These are phyloP conservation scores for Alternaria alternata DNA, from an alignment of 2,329 filamentous ascomycete species.

Conservation along the genomic window DNA sequence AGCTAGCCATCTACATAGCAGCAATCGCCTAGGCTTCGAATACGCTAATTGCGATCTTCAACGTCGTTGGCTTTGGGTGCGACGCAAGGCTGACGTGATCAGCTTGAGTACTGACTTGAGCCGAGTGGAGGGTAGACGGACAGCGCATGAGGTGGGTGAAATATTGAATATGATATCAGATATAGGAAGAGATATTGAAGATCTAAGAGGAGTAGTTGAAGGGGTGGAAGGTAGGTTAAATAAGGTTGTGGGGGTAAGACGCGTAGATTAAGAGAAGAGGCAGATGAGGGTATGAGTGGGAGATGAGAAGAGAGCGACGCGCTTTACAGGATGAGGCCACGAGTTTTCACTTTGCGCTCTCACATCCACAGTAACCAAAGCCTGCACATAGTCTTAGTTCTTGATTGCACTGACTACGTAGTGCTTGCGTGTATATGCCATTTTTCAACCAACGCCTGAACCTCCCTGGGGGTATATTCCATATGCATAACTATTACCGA, in stretches of 20 bases:
- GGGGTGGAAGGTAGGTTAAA: conserved; percentile 26
- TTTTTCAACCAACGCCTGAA: background rate
- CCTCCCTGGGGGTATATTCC: conserved; percentile 9
- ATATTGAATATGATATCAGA: conserved; percentile 28
- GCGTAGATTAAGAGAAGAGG: conserved; percentile 23
- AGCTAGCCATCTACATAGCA: conserved; percentile 22
- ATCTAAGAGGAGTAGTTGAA: conserved; percentile 21
- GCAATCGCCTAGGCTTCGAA: conserved; percentile 37
- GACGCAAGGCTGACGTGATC: conserved; percentile 47
- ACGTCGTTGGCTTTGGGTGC: conserved; percentile 50
- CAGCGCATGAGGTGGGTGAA: conserved; percentile 41
- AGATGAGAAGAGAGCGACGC: background rate
- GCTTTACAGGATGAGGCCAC: background rate
- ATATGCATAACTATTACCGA: conserved; percentile 4
- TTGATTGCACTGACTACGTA: background rate
- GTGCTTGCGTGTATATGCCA: background rate
- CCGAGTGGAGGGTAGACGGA: conserved; percentile 51
- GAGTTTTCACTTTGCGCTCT: background rate
- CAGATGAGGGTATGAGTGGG: background rate
- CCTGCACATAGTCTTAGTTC: background rate
- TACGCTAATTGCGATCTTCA: conserved; percentile 47
- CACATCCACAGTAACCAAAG: background rate
- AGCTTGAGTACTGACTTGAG: conserved; percentile 47
- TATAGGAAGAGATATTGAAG: conserved; percentile 31
- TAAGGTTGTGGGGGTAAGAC: conserved; percentile 33